Percentiles rank a stretch among this genome's conserved stretches.
Evolutionary conservation across 805 yeast genomes (phyloP).

Genomic region (Ogataea methanolica): DNA sequence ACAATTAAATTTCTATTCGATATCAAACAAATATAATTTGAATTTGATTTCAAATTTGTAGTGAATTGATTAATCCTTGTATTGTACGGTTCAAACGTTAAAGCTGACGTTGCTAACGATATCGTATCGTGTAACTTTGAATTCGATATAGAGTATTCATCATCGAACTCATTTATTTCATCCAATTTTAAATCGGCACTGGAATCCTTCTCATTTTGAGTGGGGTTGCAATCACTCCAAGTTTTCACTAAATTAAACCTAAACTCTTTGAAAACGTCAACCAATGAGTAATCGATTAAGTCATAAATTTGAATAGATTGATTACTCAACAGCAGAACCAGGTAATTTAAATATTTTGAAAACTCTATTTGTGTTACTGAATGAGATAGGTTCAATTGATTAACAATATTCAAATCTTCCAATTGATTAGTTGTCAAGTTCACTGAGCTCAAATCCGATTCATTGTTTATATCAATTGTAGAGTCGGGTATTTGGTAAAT

Average conservation of each 20-base stretch:
- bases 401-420: constrained; percentile 18
- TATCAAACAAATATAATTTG: constrained; percentile 16
- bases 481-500: constrained; percentile 16
- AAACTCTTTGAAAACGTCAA: constrained; percentile 29
- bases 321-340: constrained; percentile 28
- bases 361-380: constrained; percentile 30
- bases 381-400: constrained; percentile 9
- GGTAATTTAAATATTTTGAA: constrained; percentile 27
- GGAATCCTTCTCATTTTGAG: constrained; percentile 1
- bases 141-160: constrained; percentile 10
- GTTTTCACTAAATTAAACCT: constrained; percentile 27
- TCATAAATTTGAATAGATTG: constrained; percentile 29
- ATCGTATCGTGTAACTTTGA: constrained; percentile 25
- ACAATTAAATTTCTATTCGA: constrained; percentile 21
- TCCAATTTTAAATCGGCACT: constrained; percentile 4
- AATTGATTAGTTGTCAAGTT: not conserved
- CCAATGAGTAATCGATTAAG: constrained; percentile 24
- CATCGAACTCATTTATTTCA: constrained; percentile 19
- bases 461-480: not conserved
- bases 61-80: not conserved
- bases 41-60: constrained; percentile 7
- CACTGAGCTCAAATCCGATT: not conserved
- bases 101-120: constrained; percentile 27
- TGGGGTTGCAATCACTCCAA: constrained; percentile 15
- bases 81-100: not conserved